Percentiles rank a stretch among this genome's conserved stretches.
phyloP scores from a whole-genome alignment of 2,329 filamentous ascomycete genomes.

The Monilinia fructicola region DNA sequence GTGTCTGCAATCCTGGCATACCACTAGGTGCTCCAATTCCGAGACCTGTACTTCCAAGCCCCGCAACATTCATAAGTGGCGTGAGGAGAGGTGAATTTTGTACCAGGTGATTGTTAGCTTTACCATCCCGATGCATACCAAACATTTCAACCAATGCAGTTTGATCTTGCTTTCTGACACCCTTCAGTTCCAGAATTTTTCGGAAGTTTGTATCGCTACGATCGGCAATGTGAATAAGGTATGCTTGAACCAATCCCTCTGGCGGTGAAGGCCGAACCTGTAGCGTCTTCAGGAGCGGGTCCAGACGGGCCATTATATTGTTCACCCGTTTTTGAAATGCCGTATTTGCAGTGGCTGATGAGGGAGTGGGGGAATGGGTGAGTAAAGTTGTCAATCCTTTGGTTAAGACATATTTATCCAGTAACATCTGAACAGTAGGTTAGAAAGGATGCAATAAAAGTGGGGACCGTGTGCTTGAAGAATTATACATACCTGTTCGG shows the following conservation, averaged over 20 bases:
- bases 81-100: constrained; percentile 70
- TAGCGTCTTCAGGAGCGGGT: constrained; percentile 91
- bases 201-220: constrained; percentile 91
- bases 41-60: constrained; percentile 47
- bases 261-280: constrained; percentile 90
- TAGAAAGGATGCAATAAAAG: neutral
- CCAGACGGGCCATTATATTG: constrained; percentile 79
- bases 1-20: constrained; percentile 47
- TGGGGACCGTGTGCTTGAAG: neutral
- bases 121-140: constrained; percentile 72
- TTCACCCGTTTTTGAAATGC: constrained; percentile 85
- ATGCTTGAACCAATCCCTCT: constrained; percentile 93
- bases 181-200: constrained; percentile 94
- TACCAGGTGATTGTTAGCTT: constrained; percentile 66
- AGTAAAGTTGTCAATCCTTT: constrained; percentile 74
- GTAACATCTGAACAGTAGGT: constrained; percentile 68
- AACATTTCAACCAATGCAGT: constrained; percentile 83
- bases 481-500: constrained; percentile 69
- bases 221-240: constrained; percentile 95
- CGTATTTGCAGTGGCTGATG: constrained; percentile 38
- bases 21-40: constrained; percentile 47
- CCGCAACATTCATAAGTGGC: constrained; percentile 56
- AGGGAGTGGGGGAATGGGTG: constrained; percentile 48
- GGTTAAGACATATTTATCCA: constrained; percentile 89
- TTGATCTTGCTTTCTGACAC: constrained; percentile 82